These are phyloP conservation scores for Claviceps sorghi DNA, from an alignment of 2,329 filamentous ascomycete species.

Conservation along the genomic window DNA sequence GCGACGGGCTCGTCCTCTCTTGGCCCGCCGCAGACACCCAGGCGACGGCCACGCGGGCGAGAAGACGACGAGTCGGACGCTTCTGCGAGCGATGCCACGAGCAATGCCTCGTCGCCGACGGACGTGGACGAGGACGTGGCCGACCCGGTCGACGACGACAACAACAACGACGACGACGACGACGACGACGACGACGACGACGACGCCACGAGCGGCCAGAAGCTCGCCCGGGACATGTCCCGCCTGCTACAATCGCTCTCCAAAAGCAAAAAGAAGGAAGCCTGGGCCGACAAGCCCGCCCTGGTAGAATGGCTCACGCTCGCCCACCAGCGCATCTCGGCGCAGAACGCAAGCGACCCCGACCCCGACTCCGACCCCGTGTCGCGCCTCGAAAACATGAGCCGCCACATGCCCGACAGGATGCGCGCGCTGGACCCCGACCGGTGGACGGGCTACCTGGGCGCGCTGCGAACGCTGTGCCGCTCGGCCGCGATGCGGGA, in stretches of 20 bases:
- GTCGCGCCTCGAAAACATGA: background rate
- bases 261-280: background rate
- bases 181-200: background rate
- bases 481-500: slow-evolving; percentile 4
- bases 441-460: slow-evolving; percentile 12
- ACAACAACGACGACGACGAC: background rate
- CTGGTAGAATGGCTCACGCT: slow-evolving; percentile 9
- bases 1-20: background rate
- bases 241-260: background rate
- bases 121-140: background rate
- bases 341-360: background rate
- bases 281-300: background rate
- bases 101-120: background rate
- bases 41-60: background rate
- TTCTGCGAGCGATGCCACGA: background rate
- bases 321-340: background rate
- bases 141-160: background rate
- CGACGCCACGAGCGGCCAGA: background rate
- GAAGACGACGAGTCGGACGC: background rate
- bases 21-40: background rate
- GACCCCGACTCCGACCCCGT: background rate
- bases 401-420: background rate
- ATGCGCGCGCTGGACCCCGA: background rate
- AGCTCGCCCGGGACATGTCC: background rate
- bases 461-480: slow-evolving; percentile 10